Evolutionary conservation across 1,284 basidiomycete species (phyloP).

Genomic region (Cutaneotrichosporon sp.): DNA sequence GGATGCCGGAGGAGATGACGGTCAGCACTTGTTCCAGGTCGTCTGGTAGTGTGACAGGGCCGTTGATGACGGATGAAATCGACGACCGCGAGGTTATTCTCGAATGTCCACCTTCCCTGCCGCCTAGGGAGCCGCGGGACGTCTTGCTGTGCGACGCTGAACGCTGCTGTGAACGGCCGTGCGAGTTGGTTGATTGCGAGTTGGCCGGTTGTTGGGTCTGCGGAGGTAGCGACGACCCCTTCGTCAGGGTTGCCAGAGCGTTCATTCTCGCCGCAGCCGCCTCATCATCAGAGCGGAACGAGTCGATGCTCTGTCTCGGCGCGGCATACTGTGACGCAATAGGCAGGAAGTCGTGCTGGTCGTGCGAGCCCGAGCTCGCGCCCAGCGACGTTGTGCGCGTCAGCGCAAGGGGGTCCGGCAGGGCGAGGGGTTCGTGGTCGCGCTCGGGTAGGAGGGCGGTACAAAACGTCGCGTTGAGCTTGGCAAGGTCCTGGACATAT

Average conservation of each 20-base stretch:
- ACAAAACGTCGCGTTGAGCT: constrained; percentile 89
- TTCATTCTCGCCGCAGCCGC: constrained; percentile 23
- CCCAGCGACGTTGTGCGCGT: constrained; percentile 20
- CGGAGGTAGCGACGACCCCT: constrained; percentile 9
- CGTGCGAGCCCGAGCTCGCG: constrained; percentile 4
- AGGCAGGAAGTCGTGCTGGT: constrained; percentile 55
- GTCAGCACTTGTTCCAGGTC: constrained; percentile 78
- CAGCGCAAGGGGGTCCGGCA: constrained; percentile 41
- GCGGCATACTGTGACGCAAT: constrained; percentile 75
- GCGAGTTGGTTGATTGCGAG: background rate
- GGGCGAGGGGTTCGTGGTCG: constrained; percentile 49
- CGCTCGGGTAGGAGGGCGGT: constrained; percentile 78
- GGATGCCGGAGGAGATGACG: constrained; percentile 73
- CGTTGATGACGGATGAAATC: constrained; percentile 7
- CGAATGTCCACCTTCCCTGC: constrained; percentile 3
- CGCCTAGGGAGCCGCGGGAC: background rate
- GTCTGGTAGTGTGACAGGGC: constrained; percentile 62
- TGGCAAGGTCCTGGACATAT: constrained; percentile 83
- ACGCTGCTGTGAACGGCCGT: background rate
- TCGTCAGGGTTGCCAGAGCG: constrained; percentile 36
- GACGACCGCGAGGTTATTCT: constrained; percentile 21
- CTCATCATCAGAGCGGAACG: background rate
- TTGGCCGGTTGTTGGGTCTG: background rate
- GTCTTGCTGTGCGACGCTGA: background rate
- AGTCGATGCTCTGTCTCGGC: constrained; percentile 14